Conservation (phyloP, 352 stramenopile species). For the Phytophthora chlamydospora region DNA sequence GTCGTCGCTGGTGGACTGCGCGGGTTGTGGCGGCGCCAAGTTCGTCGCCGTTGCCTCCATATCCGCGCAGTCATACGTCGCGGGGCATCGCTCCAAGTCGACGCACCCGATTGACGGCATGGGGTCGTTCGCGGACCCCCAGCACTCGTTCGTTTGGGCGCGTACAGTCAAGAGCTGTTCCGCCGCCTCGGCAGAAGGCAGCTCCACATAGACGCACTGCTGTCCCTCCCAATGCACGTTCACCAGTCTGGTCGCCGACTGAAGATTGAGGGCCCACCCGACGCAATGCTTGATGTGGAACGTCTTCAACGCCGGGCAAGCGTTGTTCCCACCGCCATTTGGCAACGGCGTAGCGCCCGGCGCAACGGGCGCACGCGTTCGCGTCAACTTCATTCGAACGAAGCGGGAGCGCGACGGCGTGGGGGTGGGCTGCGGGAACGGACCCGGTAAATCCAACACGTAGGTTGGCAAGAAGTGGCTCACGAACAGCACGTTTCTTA, state of each 20-base stretch:
- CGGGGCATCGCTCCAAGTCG: conserved; percentile 54
- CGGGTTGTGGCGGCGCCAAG: conserved; percentile 20
- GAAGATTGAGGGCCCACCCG: conserved; percentile 51
- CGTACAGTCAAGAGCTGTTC: conserved; percentile 50
- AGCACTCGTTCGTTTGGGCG: conserved; percentile 34
- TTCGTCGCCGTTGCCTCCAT: conserved; percentile 37
- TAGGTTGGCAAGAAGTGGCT: conserved; percentile 67
- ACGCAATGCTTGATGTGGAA: conserved; percentile 85
- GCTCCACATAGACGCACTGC: conserved; percentile 54
- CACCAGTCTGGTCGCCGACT: conserved; percentile 40
- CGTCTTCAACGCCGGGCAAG: conserved; percentile 50
- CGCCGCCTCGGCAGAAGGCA: conserved; percentile 44
- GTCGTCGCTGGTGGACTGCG: conserved; percentile 29
- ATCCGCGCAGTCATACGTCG: conserved; percentile 26
- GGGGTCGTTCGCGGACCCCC: conserved; percentile 49
- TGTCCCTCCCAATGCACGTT: conserved; percentile 63
- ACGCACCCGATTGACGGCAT: conserved; percentile 73
- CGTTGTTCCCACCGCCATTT: conserved; percentile 20
- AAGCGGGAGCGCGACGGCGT: conserved; percentile 63
- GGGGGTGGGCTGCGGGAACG: conserved; percentile 42
- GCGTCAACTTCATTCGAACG: conserved; percentile 58
- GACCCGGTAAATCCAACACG: conserved; percentile 49
- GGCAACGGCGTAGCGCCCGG: conserved; percentile 17
- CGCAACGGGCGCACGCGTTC: conserved; percentile 40
- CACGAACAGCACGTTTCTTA: conserved; percentile 60